A percentile compares a stretch with the other conserved stretches of the same genome.
phyloP scores from a whole-genome alignment of 768 basidiomycete genomes.

The Leccinum uliginosum region DNA sequence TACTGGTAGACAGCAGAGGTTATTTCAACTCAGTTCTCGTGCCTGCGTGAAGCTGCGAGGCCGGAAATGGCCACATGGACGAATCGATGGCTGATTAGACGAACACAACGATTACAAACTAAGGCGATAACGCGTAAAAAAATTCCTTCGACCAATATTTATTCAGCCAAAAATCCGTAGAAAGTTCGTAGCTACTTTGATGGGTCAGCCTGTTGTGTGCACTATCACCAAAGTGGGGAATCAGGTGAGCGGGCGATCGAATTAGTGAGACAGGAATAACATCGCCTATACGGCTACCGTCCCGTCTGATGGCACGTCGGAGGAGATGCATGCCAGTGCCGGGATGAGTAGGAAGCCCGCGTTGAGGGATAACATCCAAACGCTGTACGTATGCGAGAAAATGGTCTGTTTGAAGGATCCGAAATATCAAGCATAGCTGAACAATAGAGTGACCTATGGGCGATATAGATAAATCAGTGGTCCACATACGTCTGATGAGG shows the following conservation, averaged over 20 bases:
- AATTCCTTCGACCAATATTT: constrained; percentile 4
- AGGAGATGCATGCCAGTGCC: not conserved
- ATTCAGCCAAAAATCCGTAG: not conserved
- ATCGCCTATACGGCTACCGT: not conserved
- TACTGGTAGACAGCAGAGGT: not conserved
- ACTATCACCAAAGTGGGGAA: not conserved
- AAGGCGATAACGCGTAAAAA: not conserved
- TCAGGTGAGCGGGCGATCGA: not conserved
- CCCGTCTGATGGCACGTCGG: not conserved
- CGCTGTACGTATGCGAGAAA: not conserved
- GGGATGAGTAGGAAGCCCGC: not conserved
- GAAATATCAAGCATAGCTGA: not conserved
- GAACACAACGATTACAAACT: not conserved
- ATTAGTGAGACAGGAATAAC: not conserved
- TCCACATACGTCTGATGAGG: not conserved
- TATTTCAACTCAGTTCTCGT: not conserved
- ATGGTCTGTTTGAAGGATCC: not conserved
- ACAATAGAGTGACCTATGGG: not conserved
- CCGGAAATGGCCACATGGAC: no score
- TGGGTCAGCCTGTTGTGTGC: not conserved
- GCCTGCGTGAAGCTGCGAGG: no score
- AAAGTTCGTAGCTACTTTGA: not conserved
- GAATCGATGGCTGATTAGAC: not conserved
- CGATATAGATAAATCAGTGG: not conserved
- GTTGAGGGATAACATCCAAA: not conserved